Base-by-base conservation (phyloP, 768 basidiomycete genomes). In the Podaxis sp. region DNA sequence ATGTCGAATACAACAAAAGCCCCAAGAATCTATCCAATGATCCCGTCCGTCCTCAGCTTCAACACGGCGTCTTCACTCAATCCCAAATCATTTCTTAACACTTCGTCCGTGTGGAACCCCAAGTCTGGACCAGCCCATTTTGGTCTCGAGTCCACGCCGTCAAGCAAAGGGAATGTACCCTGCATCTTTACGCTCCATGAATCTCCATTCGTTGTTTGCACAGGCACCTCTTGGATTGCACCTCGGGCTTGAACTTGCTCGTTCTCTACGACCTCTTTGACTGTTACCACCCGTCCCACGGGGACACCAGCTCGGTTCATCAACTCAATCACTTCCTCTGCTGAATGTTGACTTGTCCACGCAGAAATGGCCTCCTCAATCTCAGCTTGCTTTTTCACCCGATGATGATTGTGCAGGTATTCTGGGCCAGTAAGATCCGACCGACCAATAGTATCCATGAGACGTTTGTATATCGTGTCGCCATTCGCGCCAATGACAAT, bases 401-500 rank as follows among this genome's bases (percentile, higher is more conserved):
- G 86, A 44, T 88, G 82, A 24, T 79, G 80, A 72, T 88, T 92
- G 48, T 80, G 76, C 52, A 79, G 76, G 65, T 83, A 87, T 9
- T 69, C 65, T 4, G 86, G 78, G 0, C 87, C 86, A 3, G 77
- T 79, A 64, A 90, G 82, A 72, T 89, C 89, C 1, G 79, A 66
- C 2, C 88, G 84, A 12, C 75, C 80, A 65, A 90, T 84, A 54
- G 79, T 78, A 40, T 72, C 71, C 89, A 90, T 91, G 63, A 89
- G 77, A 3, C 86, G 84, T 63, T 75, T 81, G 76, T 90, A 90
- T 69, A 90, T 81, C 2, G 84, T 80, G 71, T 90, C 89, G 0
- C 86, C 87, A 66, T 90, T 90, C 28, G 86, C 88, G 40, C 88
- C 88, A 66, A 90, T 88, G 67, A 90, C 86, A 58, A 89, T 78